Evolutionary conservation across 2,329 filamentous ascomycete genomes (phyloP).

Genomic region (Botrytis deweyae): DNA sequence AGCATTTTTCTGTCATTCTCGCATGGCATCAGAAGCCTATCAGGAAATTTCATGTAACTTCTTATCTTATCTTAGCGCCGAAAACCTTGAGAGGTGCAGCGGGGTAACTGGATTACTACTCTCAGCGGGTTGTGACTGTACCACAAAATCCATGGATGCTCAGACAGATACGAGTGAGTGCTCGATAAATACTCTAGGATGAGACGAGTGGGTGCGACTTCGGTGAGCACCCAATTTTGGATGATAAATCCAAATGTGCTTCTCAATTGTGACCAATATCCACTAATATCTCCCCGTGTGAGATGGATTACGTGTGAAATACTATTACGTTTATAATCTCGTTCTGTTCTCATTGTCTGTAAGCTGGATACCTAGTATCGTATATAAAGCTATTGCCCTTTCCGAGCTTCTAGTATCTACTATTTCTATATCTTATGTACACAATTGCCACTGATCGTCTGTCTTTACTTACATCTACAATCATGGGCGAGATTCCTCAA

Average conservation of each 20-base stretch:
- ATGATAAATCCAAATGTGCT: neutral
- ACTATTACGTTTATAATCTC: neutral
- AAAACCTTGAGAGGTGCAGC: neutral
- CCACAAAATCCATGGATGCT: neutral
- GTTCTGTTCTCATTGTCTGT: neutral
- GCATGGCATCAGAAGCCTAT: neutral
- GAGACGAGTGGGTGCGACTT: neutral
- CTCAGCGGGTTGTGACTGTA: neutral
- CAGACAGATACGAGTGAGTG: neutral
- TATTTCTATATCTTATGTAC: neutral
- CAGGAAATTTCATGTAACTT: constrained; percentile 2
- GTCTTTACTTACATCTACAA: constrained; percentile 12
- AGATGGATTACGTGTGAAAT: neutral
- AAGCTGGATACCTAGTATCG: too few species aligned
- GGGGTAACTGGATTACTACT: neutral
- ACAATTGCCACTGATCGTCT: neutral
- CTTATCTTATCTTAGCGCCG: constrained; percentile 19
- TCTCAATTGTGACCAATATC: neutral
- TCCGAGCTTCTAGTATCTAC: neutral
- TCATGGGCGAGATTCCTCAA: constrained; percentile 48
- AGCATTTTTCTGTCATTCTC: neutral
- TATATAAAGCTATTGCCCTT: neutral
- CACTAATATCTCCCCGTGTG: neutral
- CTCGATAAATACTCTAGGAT: neutral
- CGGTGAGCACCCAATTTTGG: neutral